phyloP scores from a whole-genome alignment of 495 filamentous ascomycete species.

The Daldinia loculata region DNA sequence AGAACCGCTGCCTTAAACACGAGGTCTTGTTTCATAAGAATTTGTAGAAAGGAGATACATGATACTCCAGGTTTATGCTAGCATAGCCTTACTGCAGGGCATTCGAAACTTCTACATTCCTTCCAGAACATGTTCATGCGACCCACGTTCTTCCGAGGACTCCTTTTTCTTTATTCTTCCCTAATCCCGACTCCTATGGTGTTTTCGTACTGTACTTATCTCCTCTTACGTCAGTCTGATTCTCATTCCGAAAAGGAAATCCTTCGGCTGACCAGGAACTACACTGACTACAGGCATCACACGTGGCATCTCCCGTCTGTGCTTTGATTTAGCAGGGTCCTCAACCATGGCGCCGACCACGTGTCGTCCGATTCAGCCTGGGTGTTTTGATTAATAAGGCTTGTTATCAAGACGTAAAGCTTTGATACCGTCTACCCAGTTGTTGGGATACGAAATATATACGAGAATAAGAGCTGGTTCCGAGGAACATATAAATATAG shows the following conservation, averaged over 20 bases:
- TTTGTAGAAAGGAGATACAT: neutral
- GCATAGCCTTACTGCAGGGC: conserved; percentile 18
- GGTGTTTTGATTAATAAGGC: conserved; percentile 15
- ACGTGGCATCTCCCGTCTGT: conserved; percentile 38
- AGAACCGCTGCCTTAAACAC: neutral
- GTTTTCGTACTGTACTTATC: conserved; percentile 14
- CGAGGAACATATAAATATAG: neutral
- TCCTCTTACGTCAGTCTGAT: conserved; percentile 15
- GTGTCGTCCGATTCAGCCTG: conserved; percentile 25
- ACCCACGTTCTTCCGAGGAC: conserved; percentile 1
- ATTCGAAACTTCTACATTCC: conserved; percentile 15
- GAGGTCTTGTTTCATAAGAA: conserved; percentile 28
- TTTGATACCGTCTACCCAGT: neutral
- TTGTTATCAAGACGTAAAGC: neutral
- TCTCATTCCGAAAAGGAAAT: conserved; percentile 25
- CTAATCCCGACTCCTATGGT: neutral
- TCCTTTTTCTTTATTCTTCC: conserved; percentile 4
- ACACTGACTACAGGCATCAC: conserved; percentile 35
- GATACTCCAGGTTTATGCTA: neutral
- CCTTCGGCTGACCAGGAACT: conserved; percentile 30
- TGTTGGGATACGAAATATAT: conserved; percentile 4
- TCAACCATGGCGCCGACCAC: conserved; percentile 33
- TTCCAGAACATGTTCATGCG: conserved; percentile 27
- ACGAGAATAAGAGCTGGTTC: neutral
- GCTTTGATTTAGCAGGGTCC: conserved; percentile 33